Base-by-base conservation (phyloP, 1,284 basidiomycete genomes). In the Puccinia hordei region DNA sequence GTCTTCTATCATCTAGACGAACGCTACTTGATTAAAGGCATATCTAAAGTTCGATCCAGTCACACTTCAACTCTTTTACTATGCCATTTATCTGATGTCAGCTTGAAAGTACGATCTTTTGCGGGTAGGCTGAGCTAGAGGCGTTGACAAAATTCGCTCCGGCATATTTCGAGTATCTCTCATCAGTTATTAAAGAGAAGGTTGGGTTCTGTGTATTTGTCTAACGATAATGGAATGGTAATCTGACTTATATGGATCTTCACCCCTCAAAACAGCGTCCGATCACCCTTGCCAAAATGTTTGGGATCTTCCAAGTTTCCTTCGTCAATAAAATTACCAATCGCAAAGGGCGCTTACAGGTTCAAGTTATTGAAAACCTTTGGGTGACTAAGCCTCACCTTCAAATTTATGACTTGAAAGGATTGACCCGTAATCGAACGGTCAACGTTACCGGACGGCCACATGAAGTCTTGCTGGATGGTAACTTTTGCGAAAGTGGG, bases 81-180 rank as follows among this genome's bases (percentile, higher is more conserved):
- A 46, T 10, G 2, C 44, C 51, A 35, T 13, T 55, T 41, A 57
- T 38, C 53, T 73, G 53, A 55, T 49, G 19, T 9, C 59, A 33
- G n/a, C 41, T 24, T 19, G 41, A 44, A 41, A 44, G 30, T 13
- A 49, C 6, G 12, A 44, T 17, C 33, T 13, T 73, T 44, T 9
- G 44, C n/a, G 61, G 15, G 33, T 30, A 81, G 79, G 71, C 79
- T 55, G 97, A 99, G 86, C 88, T 98, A 83, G 94, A 98, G 84
- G 93, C 93, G 0, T 93, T 99, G 89, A 93, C 95, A 83, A 94
- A 93, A 9, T 99, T 99, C 86, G 97, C 95, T 10, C 96, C 96
- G 0, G 92, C 93, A 2, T 99, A 99, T 86, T 99, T 99, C 85
- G 92, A 95, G 83, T 99, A 99, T 86, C 95, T 98, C 90, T 92